phyloP scores from a whole-genome alignment of 768 basidiomycete genomes.

The Naematelia encephala region DNA sequence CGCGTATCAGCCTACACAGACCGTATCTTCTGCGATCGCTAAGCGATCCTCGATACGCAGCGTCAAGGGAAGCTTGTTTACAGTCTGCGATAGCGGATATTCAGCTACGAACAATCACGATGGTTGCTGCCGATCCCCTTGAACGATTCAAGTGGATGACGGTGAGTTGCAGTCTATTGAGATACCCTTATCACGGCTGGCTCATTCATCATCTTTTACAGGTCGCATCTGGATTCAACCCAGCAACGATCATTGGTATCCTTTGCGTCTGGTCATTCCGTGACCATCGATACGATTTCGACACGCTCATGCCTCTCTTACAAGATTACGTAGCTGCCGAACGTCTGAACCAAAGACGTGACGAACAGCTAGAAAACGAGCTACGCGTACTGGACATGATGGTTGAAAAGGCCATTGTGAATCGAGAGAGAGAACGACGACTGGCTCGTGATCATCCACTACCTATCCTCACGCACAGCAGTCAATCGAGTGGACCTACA shows the following conservation, averaged over 20 bases:
- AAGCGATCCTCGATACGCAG: conserved; percentile 5
- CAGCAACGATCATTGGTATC: conserved; percentile 28
- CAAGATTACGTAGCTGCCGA: not conserved
- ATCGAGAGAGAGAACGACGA: not conserved
- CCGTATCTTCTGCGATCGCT: conserved; percentile 28
- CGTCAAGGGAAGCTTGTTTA: conserved; percentile 22
- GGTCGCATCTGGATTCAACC: conserved; percentile 33
- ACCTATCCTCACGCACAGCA: not conserved
- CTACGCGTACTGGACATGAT: not conserved
- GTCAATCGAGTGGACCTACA: not conserved
- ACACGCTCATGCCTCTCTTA: not conserved
- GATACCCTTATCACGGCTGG: not conserved
- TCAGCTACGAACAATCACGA: conserved; percentile 16
- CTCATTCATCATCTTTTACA: conserved; percentile 1
- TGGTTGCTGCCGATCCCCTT: conserved; percentile 15
- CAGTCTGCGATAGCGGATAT: conserved; percentile 25
- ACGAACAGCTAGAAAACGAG: not conserved
- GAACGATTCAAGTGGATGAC: conserved; percentile 32
- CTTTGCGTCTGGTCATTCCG: conserved; percentile 15
- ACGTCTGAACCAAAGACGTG: not conserved
- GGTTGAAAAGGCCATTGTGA: not conserved
- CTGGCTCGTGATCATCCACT: not conserved
- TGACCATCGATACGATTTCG: not conserved
- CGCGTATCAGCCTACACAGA: conserved; percentile 29
- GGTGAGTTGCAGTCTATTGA: conserved; percentile 4